Evolutionary conservation across 2,329 filamentous ascomycete species (phyloP).

Genomic region (Trichophyton simii): DNA sequence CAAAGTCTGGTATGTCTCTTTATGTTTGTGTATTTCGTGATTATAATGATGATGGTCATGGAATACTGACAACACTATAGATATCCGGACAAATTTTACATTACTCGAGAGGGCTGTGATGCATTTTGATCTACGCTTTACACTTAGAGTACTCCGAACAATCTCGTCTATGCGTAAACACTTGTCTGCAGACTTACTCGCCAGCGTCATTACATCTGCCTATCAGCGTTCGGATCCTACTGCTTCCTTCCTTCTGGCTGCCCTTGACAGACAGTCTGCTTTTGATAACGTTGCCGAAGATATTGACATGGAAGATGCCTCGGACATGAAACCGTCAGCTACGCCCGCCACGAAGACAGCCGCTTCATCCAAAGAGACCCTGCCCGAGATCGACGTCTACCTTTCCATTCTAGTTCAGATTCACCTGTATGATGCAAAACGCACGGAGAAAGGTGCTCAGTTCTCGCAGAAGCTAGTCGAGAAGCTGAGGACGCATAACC

Average conservation of each 20-base stretch:
- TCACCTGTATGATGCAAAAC: constrained; percentile 72
- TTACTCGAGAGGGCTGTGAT: constrained; percentile 83
- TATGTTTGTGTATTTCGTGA: not conserved
- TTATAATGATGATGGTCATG: not conserved
- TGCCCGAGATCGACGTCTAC: constrained; percentile 83
- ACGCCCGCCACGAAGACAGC: constrained; percentile 12
- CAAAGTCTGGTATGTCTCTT: constrained; percentile 34
- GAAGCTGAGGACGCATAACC: constrained; percentile 77
- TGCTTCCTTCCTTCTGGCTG: constrained; percentile 57
- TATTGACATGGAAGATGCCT: constrained; percentile 57
- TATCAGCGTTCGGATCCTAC: constrained; percentile 57
- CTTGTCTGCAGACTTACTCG: constrained; percentile 67
- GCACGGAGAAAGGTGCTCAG: constrained; percentile 64
- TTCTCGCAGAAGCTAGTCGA: constrained; percentile 78
- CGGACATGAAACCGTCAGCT: constrained; percentile 38
- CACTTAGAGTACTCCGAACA: constrained; percentile 81
- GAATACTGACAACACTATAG: constrained; percentile 35
- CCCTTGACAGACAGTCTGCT: constrained; percentile 54
- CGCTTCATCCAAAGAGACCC: constrained; percentile 54
- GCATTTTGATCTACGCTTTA: constrained; percentile 90
- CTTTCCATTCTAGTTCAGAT: constrained; percentile 78
- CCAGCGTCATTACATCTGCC: constrained; percentile 67
- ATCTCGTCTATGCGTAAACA: constrained; percentile 94
- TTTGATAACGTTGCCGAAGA: constrained; percentile 46
- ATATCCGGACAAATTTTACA: constrained; percentile 88